A percentile compares a stretch with the other conserved stretches of the same genome.
Evolutionary conservation across 192 early-diverging fungal species (phyloP).

Genomic region (Coemansia sp.): DNA sequence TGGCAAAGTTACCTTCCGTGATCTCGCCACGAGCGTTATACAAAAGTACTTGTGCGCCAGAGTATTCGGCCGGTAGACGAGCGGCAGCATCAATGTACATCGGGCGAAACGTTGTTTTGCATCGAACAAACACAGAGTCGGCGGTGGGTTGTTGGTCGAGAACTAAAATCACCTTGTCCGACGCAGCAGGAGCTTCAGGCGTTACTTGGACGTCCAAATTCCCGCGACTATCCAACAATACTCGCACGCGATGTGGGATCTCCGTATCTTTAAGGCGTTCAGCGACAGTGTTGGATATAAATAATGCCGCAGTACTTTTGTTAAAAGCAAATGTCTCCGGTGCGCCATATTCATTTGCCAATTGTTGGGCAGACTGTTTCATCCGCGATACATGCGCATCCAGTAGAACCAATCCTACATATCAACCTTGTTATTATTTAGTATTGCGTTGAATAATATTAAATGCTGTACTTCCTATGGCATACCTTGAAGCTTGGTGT

Average conservation of each 20-base stretch:
- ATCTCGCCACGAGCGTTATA: slow-evolving; percentile 20
- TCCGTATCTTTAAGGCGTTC: not conserved
- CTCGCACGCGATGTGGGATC: slow-evolving; percentile 19
- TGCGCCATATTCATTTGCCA: slow-evolving; percentile 2
- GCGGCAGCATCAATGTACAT: slow-evolving; percentile 26
- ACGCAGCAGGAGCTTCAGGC: not conserved
- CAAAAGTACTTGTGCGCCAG: slow-evolving; percentile 37
- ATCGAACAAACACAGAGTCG: slow-evolving; percentile 28
- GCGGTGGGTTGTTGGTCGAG: not conserved
- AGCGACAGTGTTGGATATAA: not conserved
- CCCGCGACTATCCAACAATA: slow-evolving; percentile 20
- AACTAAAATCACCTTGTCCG: not conserved
- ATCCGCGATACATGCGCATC: slow-evolving; percentile 29
- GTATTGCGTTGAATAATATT: not conserved
- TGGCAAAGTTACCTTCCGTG: slow-evolving; percentile 45
- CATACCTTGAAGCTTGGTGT: slow-evolving; percentile 8
- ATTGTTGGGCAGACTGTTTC: slow-evolving; percentile 14
- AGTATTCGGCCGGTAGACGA: not conserved
- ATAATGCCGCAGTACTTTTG: not conserved
- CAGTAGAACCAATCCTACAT: slow-evolving; percentile 21
- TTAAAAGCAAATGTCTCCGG: not conserved
- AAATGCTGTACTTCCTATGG: not conserved
- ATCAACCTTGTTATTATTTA: not conserved
- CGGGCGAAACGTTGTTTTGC: slow-evolving; percentile 43
- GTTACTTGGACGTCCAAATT: slow-evolving; percentile 24